Conservation (phyloP, 805 yeast genomes). For the Wickerhamomyces hampshirensis region DNA sequence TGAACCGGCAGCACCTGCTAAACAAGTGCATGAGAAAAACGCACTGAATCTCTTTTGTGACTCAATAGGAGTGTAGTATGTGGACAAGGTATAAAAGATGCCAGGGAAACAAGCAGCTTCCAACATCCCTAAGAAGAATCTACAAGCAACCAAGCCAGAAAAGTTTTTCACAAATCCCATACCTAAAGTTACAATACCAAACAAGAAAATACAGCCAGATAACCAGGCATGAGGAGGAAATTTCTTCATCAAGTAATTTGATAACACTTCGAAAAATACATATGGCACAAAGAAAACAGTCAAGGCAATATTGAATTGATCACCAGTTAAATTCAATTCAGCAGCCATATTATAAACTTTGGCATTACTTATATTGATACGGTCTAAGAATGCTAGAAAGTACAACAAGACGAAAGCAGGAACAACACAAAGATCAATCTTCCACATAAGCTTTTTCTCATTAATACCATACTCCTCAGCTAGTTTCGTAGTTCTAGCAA, state of each 20-base stretch:
- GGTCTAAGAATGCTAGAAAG: conserved; percentile 71
- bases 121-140: conserved; percentile 49
- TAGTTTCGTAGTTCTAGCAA: conserved; percentile 25
- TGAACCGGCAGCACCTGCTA: conserved; percentile 56
- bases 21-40: conserved; percentile 47
- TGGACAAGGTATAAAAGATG: conserved; percentile 41
- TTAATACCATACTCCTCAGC: conserved; percentile 47
- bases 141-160: conserved; percentile 41
- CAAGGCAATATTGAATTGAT: conserved; percentile 40
- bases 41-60: conserved; percentile 43
- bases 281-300: conserved; percentile 47
- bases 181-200: conserved; percentile 39
- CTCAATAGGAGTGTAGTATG: conserved; percentile 45
- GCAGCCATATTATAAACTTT: conserved; percentile 61
- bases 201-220: conserved; percentile 28
- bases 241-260: conserved; percentile 34
- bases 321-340: conserved; percentile 44
- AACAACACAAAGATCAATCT: conserved; percentile 63
- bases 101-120: conserved; percentile 53
- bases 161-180: conserved; percentile 39
- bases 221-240: conserved; percentile 36
- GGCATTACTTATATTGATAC: conserved; percentile 82
- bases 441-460: conserved; percentile 53
- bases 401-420: conserved; percentile 75
- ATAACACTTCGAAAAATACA: conserved; percentile 32